These are phyloP conservation scores for Sicyos edulis DNA, from an alignment of 306 rosid genomes.

Conservation along the genomic window DNA sequence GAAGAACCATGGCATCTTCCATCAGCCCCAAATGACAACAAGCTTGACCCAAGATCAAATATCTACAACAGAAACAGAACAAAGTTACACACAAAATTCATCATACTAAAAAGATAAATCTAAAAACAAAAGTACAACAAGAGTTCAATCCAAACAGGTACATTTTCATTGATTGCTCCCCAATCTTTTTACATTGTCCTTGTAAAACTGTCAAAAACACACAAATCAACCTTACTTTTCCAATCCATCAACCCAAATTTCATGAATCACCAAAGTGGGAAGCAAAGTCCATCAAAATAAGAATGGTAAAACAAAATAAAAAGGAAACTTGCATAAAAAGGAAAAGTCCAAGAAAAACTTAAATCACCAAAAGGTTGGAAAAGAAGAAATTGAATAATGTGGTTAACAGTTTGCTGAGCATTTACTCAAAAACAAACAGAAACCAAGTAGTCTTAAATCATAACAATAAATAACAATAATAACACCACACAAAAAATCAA, in stretches of 20 bases:
- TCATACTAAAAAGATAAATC: conserved; percentile 1
- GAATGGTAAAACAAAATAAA: neutral
- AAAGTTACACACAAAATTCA: neutral
- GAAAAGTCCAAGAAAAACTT: neutral
- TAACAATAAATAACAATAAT: conserved; percentile 23
- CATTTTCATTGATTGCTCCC: neutral
- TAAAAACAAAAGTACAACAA: neutral
- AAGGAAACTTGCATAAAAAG: conserved; percentile 5
- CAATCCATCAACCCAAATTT: conserved; percentile 1
- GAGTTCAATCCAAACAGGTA: conserved; percentile 2
- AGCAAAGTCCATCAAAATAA: neutral
- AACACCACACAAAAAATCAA: conserved; percentile 14
- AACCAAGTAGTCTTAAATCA: conserved; percentile 24
- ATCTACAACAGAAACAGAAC: conserved; percentile 36
- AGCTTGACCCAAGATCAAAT: conserved; percentile 81
- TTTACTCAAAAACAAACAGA: conserved; percentile 34
- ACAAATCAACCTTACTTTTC: neutral
- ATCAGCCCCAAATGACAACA: conserved; percentile 84
- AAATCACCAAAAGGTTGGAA: neutral
- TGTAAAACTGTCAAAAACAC: conserved; percentile 1
- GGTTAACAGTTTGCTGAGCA: conserved; percentile 33
- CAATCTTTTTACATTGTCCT: no score
- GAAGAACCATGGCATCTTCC: conserved; percentile 98
- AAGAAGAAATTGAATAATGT: conserved; percentile 24
- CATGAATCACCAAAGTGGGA: neutral